Base-by-base conservation (phyloP, 2,329 filamentous ascomycete genomes). In the Trichoderma semiorbis region DNA sequence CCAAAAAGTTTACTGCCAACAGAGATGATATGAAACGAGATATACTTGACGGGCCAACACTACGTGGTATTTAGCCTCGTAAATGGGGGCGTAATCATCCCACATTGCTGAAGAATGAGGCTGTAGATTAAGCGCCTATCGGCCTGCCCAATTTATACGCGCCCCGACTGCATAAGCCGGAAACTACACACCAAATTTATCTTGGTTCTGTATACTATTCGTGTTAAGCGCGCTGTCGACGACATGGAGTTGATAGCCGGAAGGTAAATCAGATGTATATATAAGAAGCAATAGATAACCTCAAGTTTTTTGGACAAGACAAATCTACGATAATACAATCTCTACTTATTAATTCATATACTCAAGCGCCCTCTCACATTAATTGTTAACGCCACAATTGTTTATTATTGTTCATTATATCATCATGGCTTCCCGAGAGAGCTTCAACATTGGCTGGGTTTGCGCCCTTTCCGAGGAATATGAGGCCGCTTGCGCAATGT, bases 361-460 rank as follows among this genome's bases (percentile, higher is more conserved):
- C n/a, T 16, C 2, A 30, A 47, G 16, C 2, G 11, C 2, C 18
- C n/a, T 30, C 10, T 10, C 5, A n/a, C 2, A 21, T 8, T 2
- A 10, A 30, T 3, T 12, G 3, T 5, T 47, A 30, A 10, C 43
- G 10, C 55, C 2, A 0, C 18, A 14, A 32, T 14, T 10, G 5
- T 24, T 43, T 10, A 2, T n/a, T 43, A n/a, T n/a, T 43, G n/a
- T 21, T 16, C 57, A 39, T 43, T n/a, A 66, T n/a, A 47, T 3
- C 39, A 43, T 30, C 26, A 68, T 68, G 65, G 8, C 24, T 7
- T 18, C 36, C 4, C 53, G 7, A 43, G 34, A 68, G 7, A n/a
- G 2, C 7, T 68, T 58, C 26, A 26, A 34, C 3, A 6, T 68
- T 3, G 65, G 65, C 18, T 68, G 65, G 65, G 30, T 68, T n/a